Percentiles rank a stretch among this genome's conserved stretches.
Conservation (phyloP, 257 asterid species). For the Salvia hispanica region DNA sequence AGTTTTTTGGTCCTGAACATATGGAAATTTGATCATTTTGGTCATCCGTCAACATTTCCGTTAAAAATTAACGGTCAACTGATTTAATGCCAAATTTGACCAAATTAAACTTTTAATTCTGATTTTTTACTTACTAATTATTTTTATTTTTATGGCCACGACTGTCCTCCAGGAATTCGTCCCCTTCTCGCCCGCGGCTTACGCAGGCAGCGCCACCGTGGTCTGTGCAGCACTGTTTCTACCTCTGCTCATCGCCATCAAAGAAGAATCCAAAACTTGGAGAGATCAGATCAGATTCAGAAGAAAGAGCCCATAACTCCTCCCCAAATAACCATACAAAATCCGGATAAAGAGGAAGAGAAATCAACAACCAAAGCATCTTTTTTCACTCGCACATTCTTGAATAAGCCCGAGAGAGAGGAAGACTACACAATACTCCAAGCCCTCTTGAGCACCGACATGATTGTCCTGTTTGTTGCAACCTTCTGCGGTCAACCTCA, state of each 20-base stretch:
- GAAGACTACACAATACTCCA: slow-evolving; percentile 70
- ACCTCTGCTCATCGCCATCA: slow-evolving; percentile 58
- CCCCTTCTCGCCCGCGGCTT: slow-evolving; percentile 54
- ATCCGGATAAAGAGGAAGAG: neutral
- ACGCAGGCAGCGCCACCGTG: slow-evolving; percentile 66
- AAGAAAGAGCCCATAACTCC: slow-evolving; percentile 14
- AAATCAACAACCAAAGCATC: slow-evolving; percentile 6
- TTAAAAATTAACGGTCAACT: too few relatives aligned
- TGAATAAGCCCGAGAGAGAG: slow-evolving; percentile 66
- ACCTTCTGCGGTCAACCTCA: slow-evolving; percentile 83
- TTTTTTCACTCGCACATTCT: slow-evolving; percentile 40
- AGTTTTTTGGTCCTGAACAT: too few relatives aligned
- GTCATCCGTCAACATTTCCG: too few relatives aligned
- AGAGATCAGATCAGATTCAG: neutral
- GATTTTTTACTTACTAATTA: too few relatives aligned
- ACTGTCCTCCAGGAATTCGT: slow-evolving; percentile 51
- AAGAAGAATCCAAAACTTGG: slow-evolving; percentile 54
- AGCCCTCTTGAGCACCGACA: slow-evolving; percentile 70
- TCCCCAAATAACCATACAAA: slow-evolving; percentile 32
- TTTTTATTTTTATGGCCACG: too few relatives aligned
- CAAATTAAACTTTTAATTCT: too few relatives aligned
- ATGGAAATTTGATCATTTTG: too few relatives aligned
- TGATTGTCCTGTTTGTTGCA: slow-evolving; percentile 58
- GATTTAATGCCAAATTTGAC: too few relatives aligned
- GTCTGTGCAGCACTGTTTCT: slow-evolving; percentile 57